Evolutionary conservation across 176 grass and related monocot genomes (phyloP).

Genomic region (Coix lacrymajobi): DNA sequence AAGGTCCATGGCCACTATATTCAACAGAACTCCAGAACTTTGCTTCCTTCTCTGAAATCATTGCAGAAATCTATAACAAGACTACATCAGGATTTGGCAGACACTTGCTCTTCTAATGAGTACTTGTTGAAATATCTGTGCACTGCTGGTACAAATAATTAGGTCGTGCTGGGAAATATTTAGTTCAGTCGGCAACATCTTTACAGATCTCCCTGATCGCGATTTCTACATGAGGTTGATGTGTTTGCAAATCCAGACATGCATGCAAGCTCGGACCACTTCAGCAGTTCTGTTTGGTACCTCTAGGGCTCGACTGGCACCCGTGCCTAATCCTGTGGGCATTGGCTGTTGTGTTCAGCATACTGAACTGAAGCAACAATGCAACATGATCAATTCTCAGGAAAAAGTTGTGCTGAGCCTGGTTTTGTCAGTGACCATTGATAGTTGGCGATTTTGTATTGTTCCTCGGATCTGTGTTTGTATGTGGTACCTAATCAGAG

Average conservation of each 20-base stretch:
- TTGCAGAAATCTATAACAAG: constrained; percentile 88
- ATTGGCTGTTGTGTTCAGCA: neutral
- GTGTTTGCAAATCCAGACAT: neutral
- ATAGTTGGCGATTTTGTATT: neutral
- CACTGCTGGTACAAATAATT: constrained; percentile 48
- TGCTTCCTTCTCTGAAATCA: constrained; percentile 85
- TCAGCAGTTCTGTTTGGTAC: neutral
- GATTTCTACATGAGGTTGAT: neutral
- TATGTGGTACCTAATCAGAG: neutral
- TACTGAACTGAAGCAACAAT: neutral
- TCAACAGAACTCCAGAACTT: constrained; percentile 76
- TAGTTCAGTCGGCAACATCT: neutral
- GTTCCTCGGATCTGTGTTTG: neutral
- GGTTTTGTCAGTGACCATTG: neutral
- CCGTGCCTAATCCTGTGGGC: neutral
- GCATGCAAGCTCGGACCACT: neutral
- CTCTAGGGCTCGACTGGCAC: neutral
- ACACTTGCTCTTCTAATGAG: constrained; percentile 94
- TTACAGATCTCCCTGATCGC: neutral
- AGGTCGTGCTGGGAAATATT: neutral
- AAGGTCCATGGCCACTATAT: constrained; percentile 87
- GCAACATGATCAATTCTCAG: neutral
- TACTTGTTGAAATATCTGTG: constrained; percentile 86
- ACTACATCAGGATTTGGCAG: constrained; percentile 84
- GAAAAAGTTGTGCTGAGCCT: neutral